phyloP scores from a whole-genome alignment of 2,329 filamentous ascomycete genomes.

The Apiospora saccharicola region DNA sequence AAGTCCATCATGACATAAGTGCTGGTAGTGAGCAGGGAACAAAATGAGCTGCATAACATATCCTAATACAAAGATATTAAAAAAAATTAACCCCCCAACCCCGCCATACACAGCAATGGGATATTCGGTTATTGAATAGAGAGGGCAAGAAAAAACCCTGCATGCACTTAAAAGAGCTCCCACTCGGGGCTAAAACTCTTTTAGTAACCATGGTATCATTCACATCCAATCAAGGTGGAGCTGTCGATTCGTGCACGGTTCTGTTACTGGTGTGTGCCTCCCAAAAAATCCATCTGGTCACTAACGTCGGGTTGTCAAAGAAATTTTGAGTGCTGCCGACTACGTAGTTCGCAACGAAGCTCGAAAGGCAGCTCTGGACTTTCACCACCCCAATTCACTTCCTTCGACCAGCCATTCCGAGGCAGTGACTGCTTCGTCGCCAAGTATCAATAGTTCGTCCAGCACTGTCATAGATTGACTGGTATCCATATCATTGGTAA shows the following conservation, averaged over 20 bases:
- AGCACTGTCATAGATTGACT: not conserved
- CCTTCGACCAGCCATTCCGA: slow-evolving; percentile 1
- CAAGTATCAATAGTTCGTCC: not conserved
- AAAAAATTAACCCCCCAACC: not conserved
- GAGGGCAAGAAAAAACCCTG: not conserved
- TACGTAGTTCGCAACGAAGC: slow-evolving; percentile 27
- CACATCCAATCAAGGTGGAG: not conserved
- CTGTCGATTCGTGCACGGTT: not conserved
- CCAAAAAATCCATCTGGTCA: not conserved
- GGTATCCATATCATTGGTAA: not conserved
- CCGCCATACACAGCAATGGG: not conserved
- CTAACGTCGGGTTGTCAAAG: slow-evolving; percentile 26
- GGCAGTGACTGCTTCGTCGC: not conserved
- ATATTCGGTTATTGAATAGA: not conserved
- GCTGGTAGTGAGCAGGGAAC: not conserved
- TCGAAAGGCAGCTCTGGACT: slow-evolving; percentile 14
- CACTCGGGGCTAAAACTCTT: not conserved
- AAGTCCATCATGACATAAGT: slow-evolving; percentile 6
- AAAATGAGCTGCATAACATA: not conserved
- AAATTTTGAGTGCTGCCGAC: slow-evolving; percentile 30
- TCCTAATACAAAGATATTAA: not conserved
- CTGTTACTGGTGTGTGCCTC: not conserved
- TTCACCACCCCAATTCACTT: slow-evolving; percentile 6
- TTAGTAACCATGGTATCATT: not conserved
- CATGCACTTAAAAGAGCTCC: not conserved